These are phyloP conservation scores for Neurospora tetrasperma DNA, from an alignment of 495 filamentous ascomycete genomes.

Conservation along the genomic window DNA sequence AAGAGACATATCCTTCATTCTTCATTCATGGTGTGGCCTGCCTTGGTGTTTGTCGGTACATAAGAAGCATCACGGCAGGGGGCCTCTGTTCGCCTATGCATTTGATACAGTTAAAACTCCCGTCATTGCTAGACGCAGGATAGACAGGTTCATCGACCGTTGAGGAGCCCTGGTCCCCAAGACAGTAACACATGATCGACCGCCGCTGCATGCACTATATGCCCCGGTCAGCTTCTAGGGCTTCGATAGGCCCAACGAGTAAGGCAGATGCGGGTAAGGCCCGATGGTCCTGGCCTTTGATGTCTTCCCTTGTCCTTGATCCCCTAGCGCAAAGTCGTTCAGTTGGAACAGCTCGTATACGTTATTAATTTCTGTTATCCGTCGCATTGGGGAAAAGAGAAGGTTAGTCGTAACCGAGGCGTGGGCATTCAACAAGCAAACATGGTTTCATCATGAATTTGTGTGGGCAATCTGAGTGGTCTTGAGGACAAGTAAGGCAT, in stretches of 20 bases:
- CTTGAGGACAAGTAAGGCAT: neutral
- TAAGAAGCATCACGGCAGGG: neutral
- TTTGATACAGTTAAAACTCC: neutral
- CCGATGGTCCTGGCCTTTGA: neutral
- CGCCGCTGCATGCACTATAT: conserved; percentile 15
- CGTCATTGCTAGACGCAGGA: neutral
- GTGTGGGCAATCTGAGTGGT: neutral
- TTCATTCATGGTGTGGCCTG: neutral
- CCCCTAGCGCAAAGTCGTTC: neutral
- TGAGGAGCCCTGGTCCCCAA: neutral
- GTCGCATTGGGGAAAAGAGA: neutral
- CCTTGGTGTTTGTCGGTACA: neutral
- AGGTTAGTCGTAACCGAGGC: neutral
- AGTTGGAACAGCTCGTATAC: neutral
- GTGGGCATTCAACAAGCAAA: neutral
- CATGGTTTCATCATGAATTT: neutral
- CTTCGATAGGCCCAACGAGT: neutral
- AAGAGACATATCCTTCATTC: neutral
- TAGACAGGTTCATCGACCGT: neutral
- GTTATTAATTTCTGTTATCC: neutral
- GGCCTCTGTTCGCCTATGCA: neutral
- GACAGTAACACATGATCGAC: conserved; percentile 21
- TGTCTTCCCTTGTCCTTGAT: neutral
- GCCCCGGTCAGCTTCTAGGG: neutral
- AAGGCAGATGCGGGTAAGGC: neutral